Evolutionary conservation across 148 eudicot species (phyloP).

Genomic region (Rhododendron vialii): DNA sequence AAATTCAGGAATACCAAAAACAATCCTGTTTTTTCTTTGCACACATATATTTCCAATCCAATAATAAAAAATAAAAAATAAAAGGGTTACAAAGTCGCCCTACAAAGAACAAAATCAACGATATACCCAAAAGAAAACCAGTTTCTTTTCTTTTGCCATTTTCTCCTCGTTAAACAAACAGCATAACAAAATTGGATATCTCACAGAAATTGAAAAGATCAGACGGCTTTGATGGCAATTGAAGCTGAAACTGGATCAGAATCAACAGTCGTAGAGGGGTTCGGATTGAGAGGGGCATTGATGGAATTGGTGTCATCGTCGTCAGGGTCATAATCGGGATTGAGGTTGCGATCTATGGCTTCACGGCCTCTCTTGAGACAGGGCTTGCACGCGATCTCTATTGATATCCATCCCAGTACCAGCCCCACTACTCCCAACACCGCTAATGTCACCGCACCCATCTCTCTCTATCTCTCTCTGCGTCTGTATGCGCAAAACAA

Average conservation of each 20-base stretch:
- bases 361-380: conserved; percentile 82
- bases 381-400: conserved; percentile 87
- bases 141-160: background rate
- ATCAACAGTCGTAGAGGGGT: background rate
- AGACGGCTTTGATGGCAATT: conserved; percentile 20
- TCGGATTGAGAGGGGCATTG: conserved; percentile 54
- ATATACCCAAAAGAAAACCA: background rate
- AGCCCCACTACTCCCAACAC: conserved; percentile 66
- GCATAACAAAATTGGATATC: background rate
- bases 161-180: background rate
- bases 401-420: conserved; percentile 62
- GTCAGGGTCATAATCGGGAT: conserved; percentile 90
- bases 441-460: conserved; percentile 68
- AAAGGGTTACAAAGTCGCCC: background rate
- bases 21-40: background rate
- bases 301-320: conserved; percentile 30
- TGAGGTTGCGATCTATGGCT: conserved; percentile 76
- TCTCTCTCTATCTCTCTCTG: conserved; percentile 20
- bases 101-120: background rate
- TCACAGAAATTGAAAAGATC: conserved; percentile 11
- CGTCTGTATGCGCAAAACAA: no score
- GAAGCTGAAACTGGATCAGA: conserved; percentile 27
- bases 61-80: background rate
- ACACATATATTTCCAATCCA: background rate
- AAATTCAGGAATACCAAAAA: background rate